Percentiles rank a stretch among this genome's conserved stretches.
phyloP scores from a whole-genome alignment of 805 yeast species.

The Wickerhamomyces canadensis region DNA sequence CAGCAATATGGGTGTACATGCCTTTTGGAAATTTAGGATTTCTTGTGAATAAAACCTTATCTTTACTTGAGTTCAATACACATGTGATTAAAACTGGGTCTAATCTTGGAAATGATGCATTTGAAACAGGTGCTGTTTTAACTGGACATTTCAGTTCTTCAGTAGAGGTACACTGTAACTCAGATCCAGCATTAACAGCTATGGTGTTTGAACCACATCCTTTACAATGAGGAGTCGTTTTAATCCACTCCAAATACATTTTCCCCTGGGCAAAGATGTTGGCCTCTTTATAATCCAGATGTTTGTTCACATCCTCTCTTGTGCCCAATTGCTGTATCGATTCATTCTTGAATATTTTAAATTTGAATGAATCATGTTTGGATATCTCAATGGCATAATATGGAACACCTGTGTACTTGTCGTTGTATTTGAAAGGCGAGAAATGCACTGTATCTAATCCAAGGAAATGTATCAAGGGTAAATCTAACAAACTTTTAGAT shows the following conservation, averaged over 20 bases:
- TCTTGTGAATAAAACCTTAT: slow-evolving; percentile 65
- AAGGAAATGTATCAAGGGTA: slow-evolving; percentile 29
- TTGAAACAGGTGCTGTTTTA: slow-evolving; percentile 43
- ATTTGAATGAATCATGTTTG: slow-evolving; percentile 14
- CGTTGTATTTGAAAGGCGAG: slow-evolving; percentile 37
- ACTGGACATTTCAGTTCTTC: slow-evolving; percentile 16
- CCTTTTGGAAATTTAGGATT: slow-evolving; percentile 44
- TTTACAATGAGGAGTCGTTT: slow-evolving; percentile 70
- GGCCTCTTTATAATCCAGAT: slow-evolving; percentile 39
- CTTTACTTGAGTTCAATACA: slow-evolving; percentile 54
- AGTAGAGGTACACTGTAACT: slow-evolving; percentile 40
- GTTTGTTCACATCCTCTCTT: slow-evolving; percentile 20
- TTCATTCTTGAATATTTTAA: slow-evolving; percentile 5
- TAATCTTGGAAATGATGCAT: slow-evolving; percentile 90
- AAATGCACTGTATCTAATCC: slow-evolving; percentile 36
- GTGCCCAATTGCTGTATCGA: slow-evolving; percentile 9
- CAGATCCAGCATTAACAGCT: slow-evolving; percentile 66
- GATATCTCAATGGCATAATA: slow-evolving; percentile 58
- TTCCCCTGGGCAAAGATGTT: slow-evolving; percentile 75
- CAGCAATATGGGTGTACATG: slow-evolving; percentile 86
- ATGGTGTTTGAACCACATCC: slow-evolving; percentile 71
- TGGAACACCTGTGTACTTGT: slow-evolving; percentile 53
- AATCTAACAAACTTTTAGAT: slow-evolving; percentile 3
- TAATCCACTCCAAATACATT: slow-evolving; percentile 82
- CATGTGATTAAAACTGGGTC: slow-evolving; percentile 87